These are phyloP conservation scores for Trichoderma semiorbis DNA, from an alignment of 2,329 filamentous ascomycete genomes.

Conservation along the genomic window DNA sequence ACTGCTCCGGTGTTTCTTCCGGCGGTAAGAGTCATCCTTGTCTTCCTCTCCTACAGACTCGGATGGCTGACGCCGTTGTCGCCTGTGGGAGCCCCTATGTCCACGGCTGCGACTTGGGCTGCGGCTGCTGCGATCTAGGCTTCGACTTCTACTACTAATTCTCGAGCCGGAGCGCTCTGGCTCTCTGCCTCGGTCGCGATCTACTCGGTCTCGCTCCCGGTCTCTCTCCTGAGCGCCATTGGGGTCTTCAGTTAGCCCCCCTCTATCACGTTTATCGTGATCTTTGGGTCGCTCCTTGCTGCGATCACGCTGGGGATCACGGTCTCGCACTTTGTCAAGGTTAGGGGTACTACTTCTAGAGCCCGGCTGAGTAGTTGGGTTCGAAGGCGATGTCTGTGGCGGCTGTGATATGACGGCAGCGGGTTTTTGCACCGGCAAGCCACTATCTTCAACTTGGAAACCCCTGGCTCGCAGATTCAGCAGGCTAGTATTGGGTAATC, in stretches of 20 bases:
- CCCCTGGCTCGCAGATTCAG: constrained; percentile 58
- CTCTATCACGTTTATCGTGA: constrained; percentile 26
- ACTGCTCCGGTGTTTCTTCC: constrained; percentile 48
- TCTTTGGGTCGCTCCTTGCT: constrained; percentile 33
- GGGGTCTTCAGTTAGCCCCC: constrained; percentile 19
- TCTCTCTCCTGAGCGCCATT: constrained; percentile 20
- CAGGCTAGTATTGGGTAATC: constrained; percentile 76
- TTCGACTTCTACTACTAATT: constrained; percentile 31
- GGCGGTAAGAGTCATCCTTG: constrained; percentile 45
- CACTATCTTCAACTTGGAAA: constrained; percentile 44
- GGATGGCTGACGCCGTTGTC: constrained; percentile 53
- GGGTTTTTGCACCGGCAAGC: constrained; percentile 29
- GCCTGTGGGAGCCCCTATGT: constrained; percentile 46
- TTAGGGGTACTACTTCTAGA: constrained; percentile 49
- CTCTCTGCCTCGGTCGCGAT: constrained; percentile 20
- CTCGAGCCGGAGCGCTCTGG: constrained; percentile 32
- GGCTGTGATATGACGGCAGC: constrained; percentile 13
- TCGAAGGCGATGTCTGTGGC: constrained; percentile 14
- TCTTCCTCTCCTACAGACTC: constrained; percentile 47
- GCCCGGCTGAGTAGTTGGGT: constrained; percentile 26
- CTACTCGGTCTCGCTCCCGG: constrained; percentile 17
- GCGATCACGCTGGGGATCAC: constrained; percentile 32
- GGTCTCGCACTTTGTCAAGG: constrained; percentile 36
- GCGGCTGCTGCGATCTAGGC: constrained; percentile 35
- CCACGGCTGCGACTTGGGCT: constrained; percentile 43